These are phyloP conservation scores for Xylaria sp. DNA, from an alignment of 2,329 filamentous ascomycete genomes.

Conservation along the genomic window DNA sequence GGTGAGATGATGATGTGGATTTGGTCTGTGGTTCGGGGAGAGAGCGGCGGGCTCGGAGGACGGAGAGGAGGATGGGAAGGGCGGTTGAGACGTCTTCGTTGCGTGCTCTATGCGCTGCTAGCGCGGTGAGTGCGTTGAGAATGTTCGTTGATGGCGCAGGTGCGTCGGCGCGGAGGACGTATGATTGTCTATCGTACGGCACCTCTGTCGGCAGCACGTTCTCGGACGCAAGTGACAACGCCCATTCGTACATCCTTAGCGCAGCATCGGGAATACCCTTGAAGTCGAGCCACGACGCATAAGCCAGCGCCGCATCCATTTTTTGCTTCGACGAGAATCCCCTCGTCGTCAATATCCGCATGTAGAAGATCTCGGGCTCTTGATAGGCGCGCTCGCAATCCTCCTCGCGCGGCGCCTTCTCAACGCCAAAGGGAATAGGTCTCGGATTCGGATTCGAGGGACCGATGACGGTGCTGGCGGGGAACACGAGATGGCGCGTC, in stretches of 20 bases:
- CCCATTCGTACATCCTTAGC: constrained; percentile 78
- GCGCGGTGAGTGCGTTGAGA: constrained; percentile 76
- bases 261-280: constrained; percentile 74
- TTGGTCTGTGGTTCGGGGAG: constrained; percentile 51
- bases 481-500: constrained; percentile 72
- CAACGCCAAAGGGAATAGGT: constrained; percentile 73
- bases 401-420: constrained; percentile 75
- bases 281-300: constrained; percentile 86
- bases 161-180: constrained; percentile 69
- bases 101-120: constrained; percentile 81
- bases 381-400: constrained; percentile 77
- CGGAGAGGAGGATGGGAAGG: constrained; percentile 84
- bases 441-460: constrained; percentile 84
- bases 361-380: constrained; percentile 79
- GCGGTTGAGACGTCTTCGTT: constrained; percentile 73
- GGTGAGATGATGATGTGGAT: constrained; percentile 12
- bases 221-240: constrained; percentile 76
- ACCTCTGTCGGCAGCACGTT: constrained; percentile 49
- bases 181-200: constrained; percentile 70
- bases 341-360: constrained; percentile 80
- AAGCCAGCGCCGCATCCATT: constrained; percentile 82
- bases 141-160: constrained; percentile 76
- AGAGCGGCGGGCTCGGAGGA: constrained; percentile 80
- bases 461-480: constrained; percentile 78
- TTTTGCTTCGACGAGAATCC: constrained; percentile 84